Conservation (phyloP, 2,329 filamentous ascomycete genomes). For the Neofusicoccum laricinum region DNA sequence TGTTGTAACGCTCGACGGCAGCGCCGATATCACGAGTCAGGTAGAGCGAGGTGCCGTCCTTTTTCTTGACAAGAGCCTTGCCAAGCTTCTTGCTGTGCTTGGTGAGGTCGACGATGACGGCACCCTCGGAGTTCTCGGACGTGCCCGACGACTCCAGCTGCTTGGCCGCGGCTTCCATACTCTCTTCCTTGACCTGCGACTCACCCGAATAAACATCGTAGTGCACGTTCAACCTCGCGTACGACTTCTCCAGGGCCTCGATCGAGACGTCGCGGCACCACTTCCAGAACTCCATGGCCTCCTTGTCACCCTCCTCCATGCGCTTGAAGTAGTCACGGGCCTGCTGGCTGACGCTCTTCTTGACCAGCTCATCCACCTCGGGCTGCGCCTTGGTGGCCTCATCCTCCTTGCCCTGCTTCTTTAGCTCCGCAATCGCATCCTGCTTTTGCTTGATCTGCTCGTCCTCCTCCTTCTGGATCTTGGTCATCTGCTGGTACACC, state of each 20-base stretch:
- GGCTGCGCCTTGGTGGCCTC: slow-evolving; percentile 22
- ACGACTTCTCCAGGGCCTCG: slow-evolving; percentile 62
- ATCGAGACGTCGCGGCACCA: slow-evolving; percentile 64
- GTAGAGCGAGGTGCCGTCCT: slow-evolving; percentile 66
- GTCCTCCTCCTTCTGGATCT: slow-evolving; percentile 62
- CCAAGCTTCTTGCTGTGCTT: slow-evolving; percentile 69
- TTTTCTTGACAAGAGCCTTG: slow-evolving; percentile 63
- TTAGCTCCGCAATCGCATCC: slow-evolving; percentile 28
- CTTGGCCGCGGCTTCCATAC: slow-evolving; percentile 59
- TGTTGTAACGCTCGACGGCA: slow-evolving; percentile 60
- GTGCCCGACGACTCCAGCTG: slow-evolving; percentile 59
- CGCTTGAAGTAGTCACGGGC: slow-evolving; percentile 69
- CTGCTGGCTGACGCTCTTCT: slow-evolving; percentile 62
- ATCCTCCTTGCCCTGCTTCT: slow-evolving; percentile 32
- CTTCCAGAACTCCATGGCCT: slow-evolving; percentile 60
- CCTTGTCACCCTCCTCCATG: slow-evolving; percentile 62
- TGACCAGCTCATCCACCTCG: slow-evolving; percentile 31
- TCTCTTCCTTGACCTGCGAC: slow-evolving; percentile 62
- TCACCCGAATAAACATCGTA: slow-evolving; percentile 69
- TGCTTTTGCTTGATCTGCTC: slow-evolving; percentile 59
- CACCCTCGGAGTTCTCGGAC: slow-evolving; percentile 63
- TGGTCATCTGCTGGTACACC: slow-evolving; percentile 74
- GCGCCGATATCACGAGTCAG: slow-evolving; percentile 68
- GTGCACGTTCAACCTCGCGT: slow-evolving; percentile 61
- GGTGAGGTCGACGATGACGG: slow-evolving; percentile 66